Evolutionary conservation across 2,329 filamentous ascomycete species (phyloP), one percentile per base, ranked within the genome.

Genomic region (Botrytis sinoallii): DNA sequence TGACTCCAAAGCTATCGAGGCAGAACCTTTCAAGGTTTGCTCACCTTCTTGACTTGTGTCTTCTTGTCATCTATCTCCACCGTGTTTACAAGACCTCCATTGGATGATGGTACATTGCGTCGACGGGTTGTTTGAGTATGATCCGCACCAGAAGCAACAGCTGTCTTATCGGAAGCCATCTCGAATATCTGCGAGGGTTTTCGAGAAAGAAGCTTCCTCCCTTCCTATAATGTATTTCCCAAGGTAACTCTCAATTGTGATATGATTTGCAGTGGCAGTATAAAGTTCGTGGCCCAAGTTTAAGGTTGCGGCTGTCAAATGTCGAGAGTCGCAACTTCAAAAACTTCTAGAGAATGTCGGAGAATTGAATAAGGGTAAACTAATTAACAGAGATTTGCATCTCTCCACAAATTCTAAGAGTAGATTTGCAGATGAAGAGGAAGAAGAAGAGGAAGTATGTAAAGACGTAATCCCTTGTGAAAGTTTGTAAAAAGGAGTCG

Each of bases 111-210:
- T 72, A 86, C 83, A 79, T 86, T 85, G 79, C 89, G 88, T 79
- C 88, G 84, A 78, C 89, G 85, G 75, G 88, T 84, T 77, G 85
- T 85, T 78, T 90, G 87, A 79, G 84, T 82, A 20, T 75, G 69
- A 78, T 90, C 88, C 79, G 87, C 86, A 83, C 89, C 89, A 57
- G 89, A 89, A 82, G 87, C 88, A 82, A 87, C 83, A 79, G 85
- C 84, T 80, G 86, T 85, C 82, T 85, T 87, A 74, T 86, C 85
- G 46, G 79, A 75, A 75, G 81, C 79, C 81, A 82, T 82, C n/a
- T 75, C 78, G 72, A 57, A 42, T 69, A 38, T 32, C 52, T 69
- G 71, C 57, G 29, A 64, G 40, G 20, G 18, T 42, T 29, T 42
- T 29, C 25, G 59, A 70, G 70, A 70, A 46, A 59, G n/a, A 72